phyloP scores from a whole-genome alignment of 306 rosid genomes.

The Canavalia gladiata region DNA sequence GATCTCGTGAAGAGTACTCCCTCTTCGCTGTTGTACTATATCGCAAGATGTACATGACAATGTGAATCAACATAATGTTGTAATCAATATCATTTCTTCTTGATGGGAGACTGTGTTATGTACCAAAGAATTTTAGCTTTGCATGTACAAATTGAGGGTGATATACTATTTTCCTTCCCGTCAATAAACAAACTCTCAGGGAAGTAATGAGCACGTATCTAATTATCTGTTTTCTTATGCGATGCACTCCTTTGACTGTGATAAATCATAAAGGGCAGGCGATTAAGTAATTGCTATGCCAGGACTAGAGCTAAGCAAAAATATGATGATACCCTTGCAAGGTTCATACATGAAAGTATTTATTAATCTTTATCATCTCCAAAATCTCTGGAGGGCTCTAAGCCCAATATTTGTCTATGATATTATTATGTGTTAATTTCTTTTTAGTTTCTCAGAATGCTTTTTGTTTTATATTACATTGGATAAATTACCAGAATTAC shows the following conservation, averaged over 20 bases:
- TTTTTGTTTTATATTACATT: background rate
- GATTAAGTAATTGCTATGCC: background rate
- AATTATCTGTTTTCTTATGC: background rate
- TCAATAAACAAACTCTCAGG: background rate
- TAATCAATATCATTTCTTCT: conserved; percentile 22
- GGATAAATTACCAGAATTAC: too few relatives aligned
- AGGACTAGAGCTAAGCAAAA: background rate
- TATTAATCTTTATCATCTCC: background rate
- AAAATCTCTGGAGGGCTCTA: background rate
- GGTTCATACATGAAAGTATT: background rate
- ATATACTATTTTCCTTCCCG: background rate
- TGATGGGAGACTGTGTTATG: conserved; percentile 2
- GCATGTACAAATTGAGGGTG: conserved; percentile 21
- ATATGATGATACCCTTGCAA: background rate
- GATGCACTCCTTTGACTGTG: background rate
- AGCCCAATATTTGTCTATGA: too few relatives aligned
- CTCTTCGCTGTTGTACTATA: conserved; percentile 40
- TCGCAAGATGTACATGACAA: conserved; percentile 43
- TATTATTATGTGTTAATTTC: background rate
- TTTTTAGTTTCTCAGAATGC: background rate
- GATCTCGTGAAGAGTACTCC: conserved; percentile 42
- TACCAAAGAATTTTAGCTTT: conserved; percentile 36
- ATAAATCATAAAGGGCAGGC: background rate
- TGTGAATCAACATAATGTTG: conserved; percentile 40
- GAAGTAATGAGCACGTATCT: background rate